Percentiles rank a stretch among this genome's conserved stretches.
These are phyloP conservation scores for Pseudogymnoascus sp. DNA, from an alignment of 2,329 filamentous ascomycete species.

Conservation along the genomic window DNA sequence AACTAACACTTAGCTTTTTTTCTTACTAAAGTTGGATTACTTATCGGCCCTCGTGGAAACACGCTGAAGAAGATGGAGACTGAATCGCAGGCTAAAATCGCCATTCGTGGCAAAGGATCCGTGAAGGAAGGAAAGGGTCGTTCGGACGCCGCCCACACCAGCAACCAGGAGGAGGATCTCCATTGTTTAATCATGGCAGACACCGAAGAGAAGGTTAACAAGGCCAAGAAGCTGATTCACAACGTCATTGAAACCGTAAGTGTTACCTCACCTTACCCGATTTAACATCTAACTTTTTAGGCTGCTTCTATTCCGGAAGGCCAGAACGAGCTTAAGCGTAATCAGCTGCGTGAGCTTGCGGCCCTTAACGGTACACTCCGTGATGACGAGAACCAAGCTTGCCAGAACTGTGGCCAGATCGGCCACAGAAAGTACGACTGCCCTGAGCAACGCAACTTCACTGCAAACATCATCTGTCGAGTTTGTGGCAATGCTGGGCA, in stretches of 20 bases:
- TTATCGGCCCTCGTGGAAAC: conserved; percentile 99
- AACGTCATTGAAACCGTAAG: conserved; percentile 97
- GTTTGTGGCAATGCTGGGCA: conserved; percentile 97
- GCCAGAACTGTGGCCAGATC: conserved; percentile 98
- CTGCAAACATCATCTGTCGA: conserved; percentile 98
- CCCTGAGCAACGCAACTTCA: conserved; percentile 94
- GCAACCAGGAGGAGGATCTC: conserved; percentile 99
- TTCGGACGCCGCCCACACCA: conserved; percentile 96
- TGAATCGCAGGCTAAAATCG: conserved; percentile 96
- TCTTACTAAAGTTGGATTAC: conserved; percentile 94
- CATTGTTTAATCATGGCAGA: conserved; percentile 99
- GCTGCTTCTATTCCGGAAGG: conserved; percentile 97
- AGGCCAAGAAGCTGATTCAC: conserved; percentile 96
- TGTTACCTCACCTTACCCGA: conserved; percentile 21
- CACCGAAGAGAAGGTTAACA: conserved; percentile 98
- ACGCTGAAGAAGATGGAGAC: conserved; percentile 99
- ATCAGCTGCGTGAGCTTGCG: conserved; percentile 94
- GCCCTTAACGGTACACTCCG: conserved; percentile 97
- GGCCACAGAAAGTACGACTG: conserved; percentile 99
- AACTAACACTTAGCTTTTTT: conserved; percentile 90
- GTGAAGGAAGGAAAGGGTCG: conserved; percentile 99
- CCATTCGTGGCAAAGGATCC: conserved; percentile 97
- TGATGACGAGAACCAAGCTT: conserved; percentile 98
- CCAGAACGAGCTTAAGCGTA: conserved; percentile 97
- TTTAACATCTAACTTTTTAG: conserved; percentile 42